These are phyloP conservation scores for Elaphomyces granulatus DNA, from an alignment of 495 filamentous ascomycete genomes.

Conservation along the genomic window DNA sequence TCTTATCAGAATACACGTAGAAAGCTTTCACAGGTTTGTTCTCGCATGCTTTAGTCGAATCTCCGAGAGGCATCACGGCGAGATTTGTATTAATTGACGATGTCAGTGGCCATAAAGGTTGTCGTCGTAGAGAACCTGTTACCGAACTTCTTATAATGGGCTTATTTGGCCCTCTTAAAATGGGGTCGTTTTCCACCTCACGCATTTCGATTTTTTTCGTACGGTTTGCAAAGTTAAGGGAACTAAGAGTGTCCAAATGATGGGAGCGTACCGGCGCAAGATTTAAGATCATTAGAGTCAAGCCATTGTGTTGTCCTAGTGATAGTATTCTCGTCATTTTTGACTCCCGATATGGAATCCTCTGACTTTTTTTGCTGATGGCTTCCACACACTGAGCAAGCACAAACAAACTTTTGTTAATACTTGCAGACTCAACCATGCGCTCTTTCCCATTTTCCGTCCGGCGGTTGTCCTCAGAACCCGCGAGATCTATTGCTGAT, in stretches of 20 bases:
- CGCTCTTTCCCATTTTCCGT: constrained; percentile 92
- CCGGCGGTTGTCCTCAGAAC: constrained; percentile 87
- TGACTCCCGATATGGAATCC: constrained; percentile 85
- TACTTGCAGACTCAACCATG: constrained; percentile 89
- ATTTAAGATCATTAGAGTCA: constrained; percentile 95
- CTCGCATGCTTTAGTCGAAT: constrained; percentile 39
- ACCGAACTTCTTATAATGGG: constrained; percentile 28
- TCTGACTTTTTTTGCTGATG: constrained; percentile 61
- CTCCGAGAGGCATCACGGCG: constrained; percentile 27
- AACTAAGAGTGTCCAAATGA: constrained; percentile 86
- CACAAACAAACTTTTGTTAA: constrained; percentile 96
- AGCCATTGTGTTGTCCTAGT: constrained; percentile 86
- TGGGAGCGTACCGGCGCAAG: constrained; percentile 75
- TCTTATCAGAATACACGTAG: constrained; percentile 63
- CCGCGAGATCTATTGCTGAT: constrained; percentile 91
- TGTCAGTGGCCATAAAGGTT: constrained; percentile 62
- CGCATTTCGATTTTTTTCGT: constrained; percentile 94
- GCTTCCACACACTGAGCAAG: constrained; percentile 93
- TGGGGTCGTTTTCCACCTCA: constrained; percentile 84
- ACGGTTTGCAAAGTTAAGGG: constrained; percentile 85
- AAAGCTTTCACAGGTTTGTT: constrained; percentile 65
- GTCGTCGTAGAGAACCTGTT: constrained; percentile 41
- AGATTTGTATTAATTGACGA: constrained; percentile 45
- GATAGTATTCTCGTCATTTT: constrained; percentile 96
- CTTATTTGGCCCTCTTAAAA: constrained; percentile 58